Conservation (phyloP, 108 stramenopile species). For the Nitzschia putrida region DNA sequence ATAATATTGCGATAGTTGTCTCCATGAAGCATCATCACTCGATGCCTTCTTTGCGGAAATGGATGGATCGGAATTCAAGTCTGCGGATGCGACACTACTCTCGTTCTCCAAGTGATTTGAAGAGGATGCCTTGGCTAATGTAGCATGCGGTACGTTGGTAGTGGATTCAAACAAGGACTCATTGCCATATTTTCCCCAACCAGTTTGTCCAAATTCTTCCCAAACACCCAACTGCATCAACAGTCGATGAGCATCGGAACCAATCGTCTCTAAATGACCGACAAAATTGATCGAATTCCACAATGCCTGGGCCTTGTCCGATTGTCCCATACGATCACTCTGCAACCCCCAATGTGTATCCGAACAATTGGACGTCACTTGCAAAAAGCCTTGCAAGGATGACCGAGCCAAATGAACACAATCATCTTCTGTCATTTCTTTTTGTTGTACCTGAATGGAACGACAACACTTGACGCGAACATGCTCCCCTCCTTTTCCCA, state of each 20-base stretch:
- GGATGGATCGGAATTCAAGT: too few species aligned
- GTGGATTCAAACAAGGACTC: slow-evolving; percentile 40
- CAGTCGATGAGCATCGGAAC: slow-evolving; percentile 29
- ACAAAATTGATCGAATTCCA: slow-evolving; percentile 48
- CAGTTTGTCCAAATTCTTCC: slow-evolving; percentile 42
- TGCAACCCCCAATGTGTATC: slow-evolving; percentile 42
- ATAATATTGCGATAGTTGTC: neutral
- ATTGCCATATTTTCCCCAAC: slow-evolving; percentile 46
- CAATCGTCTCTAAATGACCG: slow-evolving; percentile 32
- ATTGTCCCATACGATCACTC: slow-evolving; percentile 23
- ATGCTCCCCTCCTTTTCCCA: neutral
- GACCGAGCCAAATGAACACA: neutral
- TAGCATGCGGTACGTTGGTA: too few species aligned
- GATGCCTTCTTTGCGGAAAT: too few species aligned
- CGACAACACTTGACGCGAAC: slow-evolving; percentile 15
- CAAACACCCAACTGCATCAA: slow-evolving; percentile 38
- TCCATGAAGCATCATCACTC: neutral
- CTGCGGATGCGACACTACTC: too few species aligned
- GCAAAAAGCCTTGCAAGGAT: slow-evolving; percentile 12
- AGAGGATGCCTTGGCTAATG: too few species aligned
- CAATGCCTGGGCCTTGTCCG: slow-evolving; percentile 1
- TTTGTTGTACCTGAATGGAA: neutral
- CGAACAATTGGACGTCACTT: slow-evolving; percentile 10
- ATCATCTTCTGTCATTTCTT: neutral
- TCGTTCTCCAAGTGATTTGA: too few species aligned